These are phyloP conservation scores for Nigrograna mackinnonii DNA, from an alignment of 2,329 filamentous ascomycete species.

Conservation along the genomic window DNA sequence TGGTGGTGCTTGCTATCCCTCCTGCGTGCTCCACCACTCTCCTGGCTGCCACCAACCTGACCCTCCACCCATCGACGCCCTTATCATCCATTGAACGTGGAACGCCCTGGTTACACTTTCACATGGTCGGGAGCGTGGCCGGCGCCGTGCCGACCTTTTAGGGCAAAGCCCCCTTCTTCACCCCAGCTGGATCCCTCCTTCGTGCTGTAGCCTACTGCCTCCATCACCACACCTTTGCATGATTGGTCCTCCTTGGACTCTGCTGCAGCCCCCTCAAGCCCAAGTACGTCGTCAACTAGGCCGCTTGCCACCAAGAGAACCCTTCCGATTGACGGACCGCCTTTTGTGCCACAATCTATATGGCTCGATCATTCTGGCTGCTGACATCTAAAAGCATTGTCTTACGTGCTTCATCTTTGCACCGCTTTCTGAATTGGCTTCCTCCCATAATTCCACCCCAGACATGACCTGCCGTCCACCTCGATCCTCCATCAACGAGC, in stretches of 20 bases:
- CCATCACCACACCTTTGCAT: conserved; percentile 15
- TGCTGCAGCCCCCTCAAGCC: conserved; percentile 27
- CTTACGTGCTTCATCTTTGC: conserved; percentile 26
- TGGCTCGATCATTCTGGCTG: conserved; percentile 29
- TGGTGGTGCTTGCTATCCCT: conserved; percentile 5
- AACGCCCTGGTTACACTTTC: conserved; percentile 28
- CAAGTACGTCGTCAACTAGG: conserved; percentile 32
- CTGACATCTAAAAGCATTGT: conserved; percentile 30
- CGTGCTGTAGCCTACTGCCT: conserved; percentile 21
- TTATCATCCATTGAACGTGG: conserved; percentile 32
- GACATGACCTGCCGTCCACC: conserved; percentile 28
- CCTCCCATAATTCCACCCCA: conserved; percentile 7
- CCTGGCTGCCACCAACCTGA: conserved; percentile 1
- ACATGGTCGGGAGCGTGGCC: conserved; percentile 30
- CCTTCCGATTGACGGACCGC: conserved; percentile 20
- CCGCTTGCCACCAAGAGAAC: conserved; percentile 33
- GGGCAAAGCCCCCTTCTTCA: conserved; percentile 20
- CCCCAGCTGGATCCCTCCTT: conserved; percentile 15
- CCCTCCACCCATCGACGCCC: conserved; percentile 10
- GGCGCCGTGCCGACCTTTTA: conserved; percentile 25
- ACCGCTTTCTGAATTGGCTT: not conserved
- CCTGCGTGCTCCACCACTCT: conserved; percentile 8
- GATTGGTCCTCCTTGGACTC: conserved; percentile 26
- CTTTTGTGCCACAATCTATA: conserved; percentile 30
- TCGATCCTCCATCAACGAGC: conserved; percentile 7